Evolutionary conservation across 441 rosid genomes (phyloP).

Genomic region (Flueggea neowawraea): DNA sequence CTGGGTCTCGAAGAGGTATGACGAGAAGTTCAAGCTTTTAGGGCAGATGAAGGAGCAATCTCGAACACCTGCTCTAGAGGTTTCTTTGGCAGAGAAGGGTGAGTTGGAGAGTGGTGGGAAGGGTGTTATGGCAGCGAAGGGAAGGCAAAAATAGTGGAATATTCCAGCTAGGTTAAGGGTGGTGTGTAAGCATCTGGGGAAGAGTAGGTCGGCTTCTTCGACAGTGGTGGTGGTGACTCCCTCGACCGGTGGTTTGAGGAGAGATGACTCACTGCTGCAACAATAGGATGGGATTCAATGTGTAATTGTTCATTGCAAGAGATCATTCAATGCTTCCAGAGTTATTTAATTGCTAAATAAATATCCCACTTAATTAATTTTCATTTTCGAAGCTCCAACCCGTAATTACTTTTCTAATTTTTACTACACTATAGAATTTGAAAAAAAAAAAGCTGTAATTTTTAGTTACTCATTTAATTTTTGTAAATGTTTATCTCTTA

Average conservation of each 20-base stretch:
- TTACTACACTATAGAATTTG: too few relatives aligned
- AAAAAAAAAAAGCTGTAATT: too few relatives aligned
- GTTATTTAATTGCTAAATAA: slow-evolving; percentile 29
- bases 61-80: slow-evolving; percentile 9
- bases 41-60: slow-evolving; percentile 43
- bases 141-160: slow-evolving; percentile 37
- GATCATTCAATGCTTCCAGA: slow-evolving; percentile 77
- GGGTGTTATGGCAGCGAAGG: slow-evolving; percentile 15
- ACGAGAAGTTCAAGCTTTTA: slow-evolving; percentile 54
- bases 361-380: too few relatives aligned
- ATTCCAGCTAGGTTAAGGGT: slow-evolving; percentile 70
- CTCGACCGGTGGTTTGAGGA: slow-evolving; percentile 31
- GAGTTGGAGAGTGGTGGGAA: slow-evolving; percentile 14
- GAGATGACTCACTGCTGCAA: slow-evolving; percentile 88
- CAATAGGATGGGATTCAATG: slow-evolving; percentile 91
- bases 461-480: too few relatives aligned
- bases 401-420: too few relatives aligned
- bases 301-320: slow-evolving; percentile 93
- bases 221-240: slow-evolving; percentile 25
- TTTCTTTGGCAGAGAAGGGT: slow-evolving; percentile 22
- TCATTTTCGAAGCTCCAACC: too few relatives aligned
- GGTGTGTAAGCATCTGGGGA: slow-evolving; percentile 77
- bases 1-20: slow-evolving; percentile 70
- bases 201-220: slow-evolving; percentile 79
- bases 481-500: too few relatives aligned